phyloP scores from a whole-genome alignment of 2,329 filamentous ascomycete genomes.

The Fonsecaea monophora region DNA sequence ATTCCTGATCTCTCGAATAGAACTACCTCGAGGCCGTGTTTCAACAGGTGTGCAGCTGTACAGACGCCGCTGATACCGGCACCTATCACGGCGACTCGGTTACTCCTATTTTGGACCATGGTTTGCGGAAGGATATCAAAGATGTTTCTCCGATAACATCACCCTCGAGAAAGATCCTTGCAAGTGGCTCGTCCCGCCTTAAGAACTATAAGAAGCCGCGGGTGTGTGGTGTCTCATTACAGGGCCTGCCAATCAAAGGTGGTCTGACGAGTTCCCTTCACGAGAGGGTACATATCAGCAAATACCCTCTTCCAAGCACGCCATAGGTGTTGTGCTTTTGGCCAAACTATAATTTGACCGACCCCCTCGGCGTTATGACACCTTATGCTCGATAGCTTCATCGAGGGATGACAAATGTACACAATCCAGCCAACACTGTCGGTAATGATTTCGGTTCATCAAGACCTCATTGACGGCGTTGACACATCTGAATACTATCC shows the following conservation, averaged over 20 bases:
- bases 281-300: slow-evolving; percentile 14
- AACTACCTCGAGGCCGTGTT: slow-evolving; percentile 56
- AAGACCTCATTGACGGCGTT: not conserved
- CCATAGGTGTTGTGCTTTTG: slow-evolving; percentile 14
- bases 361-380: not conserved
- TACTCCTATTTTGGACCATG: slow-evolving; percentile 29
- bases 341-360: not conserved
- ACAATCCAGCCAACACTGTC: not conserved
- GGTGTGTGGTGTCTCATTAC: not conserved
- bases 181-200: not conserved
- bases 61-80: slow-evolving; percentile 61
- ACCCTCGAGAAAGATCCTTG: not conserved
- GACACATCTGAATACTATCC: not conserved
- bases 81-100: slow-evolving; percentile 56
- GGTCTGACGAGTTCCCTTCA: not conserved
- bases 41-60: slow-evolving; percentile 56
- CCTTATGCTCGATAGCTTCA: not conserved
- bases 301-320: slow-evolving; percentile 17
- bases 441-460: not conserved
- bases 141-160: not conserved
- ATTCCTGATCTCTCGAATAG: slow-evolving; percentile 62
- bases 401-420: not conserved
- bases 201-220: not conserved
- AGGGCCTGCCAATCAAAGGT: not conserved
- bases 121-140: not conserved